Evolutionary conservation across 1,284 basidiomycete genomes (phyloP).

Genomic region (Cryptococcus hybrid): DNA sequence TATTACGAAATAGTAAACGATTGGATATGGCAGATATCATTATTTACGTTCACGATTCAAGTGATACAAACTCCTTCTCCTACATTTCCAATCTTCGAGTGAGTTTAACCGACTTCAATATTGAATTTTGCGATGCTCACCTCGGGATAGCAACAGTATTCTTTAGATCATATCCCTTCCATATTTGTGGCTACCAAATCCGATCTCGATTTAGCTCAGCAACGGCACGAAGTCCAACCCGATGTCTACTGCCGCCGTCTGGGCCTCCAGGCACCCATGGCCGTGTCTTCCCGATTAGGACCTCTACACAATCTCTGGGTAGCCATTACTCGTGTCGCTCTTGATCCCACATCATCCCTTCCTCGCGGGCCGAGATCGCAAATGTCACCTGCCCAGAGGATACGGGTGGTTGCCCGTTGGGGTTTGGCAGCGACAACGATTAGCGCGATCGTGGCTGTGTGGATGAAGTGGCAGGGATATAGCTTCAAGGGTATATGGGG

Average conservation of each 20-base stretch:
- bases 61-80: constrained; percentile 97
- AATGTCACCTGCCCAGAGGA: constrained; percentile 34
- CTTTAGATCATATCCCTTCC: constrained; percentile 86
- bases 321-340: constrained; percentile 44
- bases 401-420: constrained; percentile 29
- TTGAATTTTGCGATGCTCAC: background rate
- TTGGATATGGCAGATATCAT: constrained; percentile 90
- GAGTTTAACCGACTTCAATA: constrained; percentile 39
- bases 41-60: constrained; percentile 94
- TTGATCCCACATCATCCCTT: constrained; percentile 41
- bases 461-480: constrained; percentile 47
- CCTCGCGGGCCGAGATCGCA: constrained; percentile 29
- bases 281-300: constrained; percentile 78
- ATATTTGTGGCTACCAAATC: constrained; percentile 99
- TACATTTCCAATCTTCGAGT: constrained; percentile 96
- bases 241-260: constrained; percentile 91
- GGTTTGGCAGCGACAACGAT: constrained; percentile 26
- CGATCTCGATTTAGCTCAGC: constrained; percentile 91
- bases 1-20: constrained; percentile 83
- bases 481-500: constrained; percentile 41
- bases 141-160: constrained; percentile 82
- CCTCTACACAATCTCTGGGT: constrained; percentile 48
- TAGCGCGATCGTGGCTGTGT: constrained; percentile 32
- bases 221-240: constrained; percentile 97
- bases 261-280: constrained; percentile 80